Conservation (phyloP, 305 asterid species). For the Fraxinus albicans region DNA sequence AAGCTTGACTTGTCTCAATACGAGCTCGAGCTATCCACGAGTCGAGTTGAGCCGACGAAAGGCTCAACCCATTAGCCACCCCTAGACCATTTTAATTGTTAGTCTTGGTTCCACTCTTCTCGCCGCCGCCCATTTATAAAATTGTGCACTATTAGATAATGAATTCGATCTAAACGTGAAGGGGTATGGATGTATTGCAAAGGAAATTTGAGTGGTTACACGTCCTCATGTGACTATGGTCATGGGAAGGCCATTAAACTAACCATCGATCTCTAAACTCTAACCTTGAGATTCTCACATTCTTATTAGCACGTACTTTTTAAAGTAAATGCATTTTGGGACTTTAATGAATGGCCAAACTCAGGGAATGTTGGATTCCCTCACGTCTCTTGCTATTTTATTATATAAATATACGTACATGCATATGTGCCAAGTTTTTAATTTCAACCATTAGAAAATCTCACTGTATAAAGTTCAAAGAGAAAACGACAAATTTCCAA, state of each 20-base stretch:
- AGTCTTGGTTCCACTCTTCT: neutral
- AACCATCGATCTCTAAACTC: conserved; percentile 24
- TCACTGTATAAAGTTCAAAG: conserved; percentile 18
- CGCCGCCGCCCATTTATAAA: neutral
- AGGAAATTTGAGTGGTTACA: neutral
- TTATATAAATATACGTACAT: neutral
- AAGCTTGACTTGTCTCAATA: neutral
- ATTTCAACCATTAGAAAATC: conserved; percentile 1
- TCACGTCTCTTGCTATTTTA: conserved; percentile 9
- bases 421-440: neutral
- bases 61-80: neutral
- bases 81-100: neutral
- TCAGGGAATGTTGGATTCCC: conserved; percentile 50
- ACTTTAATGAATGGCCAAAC: conserved; percentile 38
- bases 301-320: conserved; percentile 12
- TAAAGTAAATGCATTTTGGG: conserved; percentile 21
- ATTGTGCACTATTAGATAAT: neutral
- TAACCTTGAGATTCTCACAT: conserved; percentile 36
- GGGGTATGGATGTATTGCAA: neutral
- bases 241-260: neutral
- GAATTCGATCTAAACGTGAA: neutral
- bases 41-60: neutral
- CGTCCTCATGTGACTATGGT: neutral
- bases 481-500: conserved; percentile 30
- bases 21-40: neutral